Evolutionary conservation across 2,329 filamentous ascomycete species (phyloP).

Genomic region (Botrytis sinoallii): DNA sequence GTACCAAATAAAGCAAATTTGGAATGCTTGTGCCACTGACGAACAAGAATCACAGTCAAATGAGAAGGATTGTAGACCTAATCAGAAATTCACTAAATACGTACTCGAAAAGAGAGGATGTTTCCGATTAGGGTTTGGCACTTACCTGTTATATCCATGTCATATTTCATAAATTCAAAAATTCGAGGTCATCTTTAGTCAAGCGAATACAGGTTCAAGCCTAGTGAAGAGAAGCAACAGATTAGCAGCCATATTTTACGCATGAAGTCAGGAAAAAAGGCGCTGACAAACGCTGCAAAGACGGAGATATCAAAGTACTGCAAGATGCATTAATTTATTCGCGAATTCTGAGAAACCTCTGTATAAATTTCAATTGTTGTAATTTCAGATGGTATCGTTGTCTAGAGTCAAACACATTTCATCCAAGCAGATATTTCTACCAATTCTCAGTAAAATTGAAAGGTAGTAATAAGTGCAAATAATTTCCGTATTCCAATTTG

Average conservation of each 20-base stretch:
- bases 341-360: not conserved
- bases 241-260: not conserved
- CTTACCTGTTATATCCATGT: not conserved
- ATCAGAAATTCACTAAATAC: not conserved
- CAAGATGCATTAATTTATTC: not conserved
- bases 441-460: not conserved
- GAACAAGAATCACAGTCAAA: not conserved
- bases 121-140: not conserved
- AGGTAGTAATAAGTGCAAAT: not conserved
- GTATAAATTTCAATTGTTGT: not conserved
- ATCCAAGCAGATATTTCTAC: not conserved
- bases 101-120: not conserved
- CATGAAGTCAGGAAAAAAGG: not conserved
- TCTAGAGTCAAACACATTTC: not conserved
- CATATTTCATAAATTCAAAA: not conserved
- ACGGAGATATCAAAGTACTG: no score
- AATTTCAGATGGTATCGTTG: not conserved
- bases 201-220: not conserved
- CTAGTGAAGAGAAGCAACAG: not conserved
- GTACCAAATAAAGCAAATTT: not conserved
- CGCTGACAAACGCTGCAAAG: not conserved
- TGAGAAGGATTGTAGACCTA: not conserved
- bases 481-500: not conserved
- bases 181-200: not conserved
- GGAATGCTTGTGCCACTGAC: not conserved